phyloP scores from a whole-genome alignment of 495 filamentous ascomycete genomes.

The Neurospora tetrasperma region DNA sequence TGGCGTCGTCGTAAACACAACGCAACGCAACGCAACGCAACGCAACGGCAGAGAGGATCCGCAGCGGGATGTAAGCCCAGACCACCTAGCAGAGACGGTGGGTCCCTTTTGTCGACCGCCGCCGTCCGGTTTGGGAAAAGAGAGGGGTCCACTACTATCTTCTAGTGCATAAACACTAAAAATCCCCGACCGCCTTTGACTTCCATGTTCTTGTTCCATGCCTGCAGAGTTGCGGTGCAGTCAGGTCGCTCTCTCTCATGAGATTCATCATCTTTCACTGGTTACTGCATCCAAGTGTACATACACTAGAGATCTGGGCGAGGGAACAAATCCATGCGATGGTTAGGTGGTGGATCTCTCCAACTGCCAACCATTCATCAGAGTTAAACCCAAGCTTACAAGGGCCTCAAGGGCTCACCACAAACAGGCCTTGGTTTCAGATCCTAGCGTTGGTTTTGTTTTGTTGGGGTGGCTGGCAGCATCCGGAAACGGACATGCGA shows the following conservation, averaged over 20 bases:
- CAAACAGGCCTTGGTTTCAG: background rate
- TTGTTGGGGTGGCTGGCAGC: background rate
- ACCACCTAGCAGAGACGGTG: background rate
- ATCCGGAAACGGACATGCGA: background rate
- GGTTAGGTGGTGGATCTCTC: background rate
- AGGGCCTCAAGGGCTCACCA: background rate
- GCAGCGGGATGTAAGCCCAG: background rate
- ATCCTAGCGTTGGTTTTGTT: background rate
- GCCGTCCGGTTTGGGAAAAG: background rate
- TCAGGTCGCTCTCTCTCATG: background rate
- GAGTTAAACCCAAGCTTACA: background rate
- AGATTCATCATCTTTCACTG: background rate
- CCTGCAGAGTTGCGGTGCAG: background rate
- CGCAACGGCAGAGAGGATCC: background rate
- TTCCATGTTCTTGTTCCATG: background rate
- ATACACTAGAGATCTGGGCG: background rate
- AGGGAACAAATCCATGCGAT: background rate
- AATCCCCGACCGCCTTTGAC: background rate
- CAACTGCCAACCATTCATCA: background rate
- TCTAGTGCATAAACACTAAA: background rate
- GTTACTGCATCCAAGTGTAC: too few species aligned
- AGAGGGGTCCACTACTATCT: background rate
- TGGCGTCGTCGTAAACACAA: background rate
- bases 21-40: background rate
- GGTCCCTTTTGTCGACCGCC: background rate